These are phyloP conservation scores for Nematocida sp. DNA, from an alignment of 371 early-diverging fungal species.

Conservation along the genomic window DNA sequence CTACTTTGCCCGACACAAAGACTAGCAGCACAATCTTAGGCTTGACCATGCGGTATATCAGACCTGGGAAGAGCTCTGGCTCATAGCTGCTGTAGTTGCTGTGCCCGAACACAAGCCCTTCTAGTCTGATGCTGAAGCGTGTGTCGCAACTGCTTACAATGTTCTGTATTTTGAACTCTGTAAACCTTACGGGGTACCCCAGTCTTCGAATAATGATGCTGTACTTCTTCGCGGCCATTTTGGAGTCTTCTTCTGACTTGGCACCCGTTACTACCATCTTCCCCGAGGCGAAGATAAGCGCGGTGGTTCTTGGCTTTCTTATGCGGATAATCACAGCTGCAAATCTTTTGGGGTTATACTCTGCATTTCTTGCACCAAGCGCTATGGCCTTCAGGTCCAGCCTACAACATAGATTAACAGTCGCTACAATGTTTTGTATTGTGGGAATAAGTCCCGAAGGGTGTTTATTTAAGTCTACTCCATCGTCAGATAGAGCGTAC, in stretches of 20 bases:
- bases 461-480: constrained; percentile 46
- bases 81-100: constrained; percentile 94
- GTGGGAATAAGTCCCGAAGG: constrained; percentile 59
- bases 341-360: constrained; percentile 99
- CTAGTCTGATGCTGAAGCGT: constrained; percentile 96
- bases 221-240: constrained; percentile 94
- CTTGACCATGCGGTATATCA: constrained; percentile 98
- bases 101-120: constrained; percentile 94
- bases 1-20: constrained; percentile 99
- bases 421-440: constrained; percentile 90
- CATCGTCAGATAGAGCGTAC: constrained; percentile 8
- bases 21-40: constrained; percentile 98
- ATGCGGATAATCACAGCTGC: constrained; percentile 99
- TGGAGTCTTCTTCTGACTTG: constrained; percentile 73
- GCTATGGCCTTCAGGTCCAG: constrained; percentile 98
- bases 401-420: constrained; percentile 96
- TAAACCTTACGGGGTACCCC: constrained; percentile 93
- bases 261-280: constrained; percentile 81
- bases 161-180: constrained; percentile 99
- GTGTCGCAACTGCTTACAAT: constrained; percentile 99
- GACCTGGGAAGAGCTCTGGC: constrained; percentile 98
- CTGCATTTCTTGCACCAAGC: constrained; percentile 97
- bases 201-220: constrained; percentile 97
- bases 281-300: constrained; percentile 97
- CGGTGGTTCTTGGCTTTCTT: constrained; percentile 94